Base-by-base conservation (phyloP, 2,329 filamentous ascomycete genomes). In the Ophioceras dolichostomum region DNA sequence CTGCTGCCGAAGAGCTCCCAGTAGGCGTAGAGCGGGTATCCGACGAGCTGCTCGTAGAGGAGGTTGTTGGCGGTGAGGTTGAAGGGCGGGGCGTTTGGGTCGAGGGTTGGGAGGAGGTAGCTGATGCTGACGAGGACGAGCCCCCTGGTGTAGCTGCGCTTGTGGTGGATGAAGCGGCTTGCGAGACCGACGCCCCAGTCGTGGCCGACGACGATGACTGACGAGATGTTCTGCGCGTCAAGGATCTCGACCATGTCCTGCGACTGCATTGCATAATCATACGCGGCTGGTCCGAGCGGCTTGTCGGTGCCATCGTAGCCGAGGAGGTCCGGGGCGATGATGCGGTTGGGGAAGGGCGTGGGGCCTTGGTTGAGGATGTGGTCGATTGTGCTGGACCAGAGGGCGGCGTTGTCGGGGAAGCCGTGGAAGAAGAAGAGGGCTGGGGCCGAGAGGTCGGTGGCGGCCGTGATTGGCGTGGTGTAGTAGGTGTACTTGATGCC, bases 161-260 rank as follows among this genome's bases (percentile, higher is more conserved):
- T 47, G 42, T 58, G 60, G 34, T 62, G 54, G 44, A 60, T 65
- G 12, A 67, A 41, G 12, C 63, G 55, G 37, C 60, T 55, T 1
- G 59, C 56, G 10, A 61, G 41, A 7, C 38, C 41, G 13, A 58
- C 57, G 28, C 67, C 67, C 65, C 65, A 70, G 46, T 71, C 67
- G 42, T 70, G 67, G 31, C 65, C 67, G 22, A 68, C 51, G 3
- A 61, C 54, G 38, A 69, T 53, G 21, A 56, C 52, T 26, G 49
- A 49, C 32, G 46, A 30, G 16, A 61, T 41, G 2, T 49, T 39
- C 44, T 66, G 61, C 5, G 47, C 43, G 39, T 61, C 49, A 10
- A 68, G 47, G 5, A 68, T 61, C 16, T 64, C 58, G 3, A 49
- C 37, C 4, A 62, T 36, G 40, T 67, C 63, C 17, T 50, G 45